phyloP scores from a whole-genome alignment of 768 basidiomycete genomes.

The Pleurotus ostreatus region DNA sequence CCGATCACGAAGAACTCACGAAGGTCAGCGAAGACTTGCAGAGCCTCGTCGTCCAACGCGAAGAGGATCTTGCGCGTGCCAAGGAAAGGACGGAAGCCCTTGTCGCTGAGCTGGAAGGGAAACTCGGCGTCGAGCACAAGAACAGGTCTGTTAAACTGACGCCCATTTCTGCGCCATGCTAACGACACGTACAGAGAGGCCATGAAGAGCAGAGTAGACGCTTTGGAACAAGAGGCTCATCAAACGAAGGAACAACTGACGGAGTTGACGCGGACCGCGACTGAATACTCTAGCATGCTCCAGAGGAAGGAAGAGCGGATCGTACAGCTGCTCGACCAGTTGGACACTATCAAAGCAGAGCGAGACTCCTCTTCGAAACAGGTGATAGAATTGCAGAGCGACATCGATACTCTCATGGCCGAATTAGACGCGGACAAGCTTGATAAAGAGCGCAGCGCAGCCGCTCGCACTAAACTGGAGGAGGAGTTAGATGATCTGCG shows the following conservation, averaged over 20 bases:
- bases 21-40: constrained; percentile 68
- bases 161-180: neutral
- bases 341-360: constrained; percentile 51
- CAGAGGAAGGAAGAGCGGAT: constrained; percentile 76
- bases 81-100: constrained; percentile 72
- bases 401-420: constrained; percentile 59
- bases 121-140: constrained; percentile 59
- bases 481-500: constrained; percentile 86
- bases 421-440: constrained; percentile 60
- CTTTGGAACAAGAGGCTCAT: constrained; percentile 64
- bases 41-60: constrained; percentile 64
- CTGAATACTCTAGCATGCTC: constrained; percentile 72
- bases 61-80: constrained; percentile 70
- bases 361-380: constrained; percentile 52
- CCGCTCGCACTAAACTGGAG: constrained; percentile 60
- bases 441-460: constrained; percentile 41
- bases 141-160: constrained; percentile 46
- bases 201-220: constrained; percentile 53
- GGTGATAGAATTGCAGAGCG: constrained; percentile 63
- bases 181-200: constrained; percentile 45
- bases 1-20: constrained; percentile 57
- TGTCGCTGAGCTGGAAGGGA: constrained; percentile 65
- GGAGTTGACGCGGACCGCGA: constrained; percentile 72
- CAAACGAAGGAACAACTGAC: constrained; percentile 73
- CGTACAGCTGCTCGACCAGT: constrained; percentile 45